Conservation (phyloP, 1,139 yeast species). For the Yamadazyma triangularis region DNA sequence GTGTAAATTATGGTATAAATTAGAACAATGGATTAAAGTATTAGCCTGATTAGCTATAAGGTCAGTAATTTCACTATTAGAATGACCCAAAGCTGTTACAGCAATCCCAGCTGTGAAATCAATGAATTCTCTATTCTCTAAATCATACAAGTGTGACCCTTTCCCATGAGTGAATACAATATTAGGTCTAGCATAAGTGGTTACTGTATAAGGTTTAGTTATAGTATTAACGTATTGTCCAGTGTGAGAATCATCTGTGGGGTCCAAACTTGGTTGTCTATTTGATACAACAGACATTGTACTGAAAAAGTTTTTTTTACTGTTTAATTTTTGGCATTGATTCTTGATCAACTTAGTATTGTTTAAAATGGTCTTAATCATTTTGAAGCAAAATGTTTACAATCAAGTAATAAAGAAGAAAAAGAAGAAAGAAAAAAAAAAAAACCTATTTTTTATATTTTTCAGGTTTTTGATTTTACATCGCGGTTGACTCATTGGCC, state of each 20-base stretch:
- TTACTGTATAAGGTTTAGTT: slow-evolving; percentile 59
- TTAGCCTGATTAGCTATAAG: slow-evolving; percentile 68
- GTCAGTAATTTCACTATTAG: slow-evolving; percentile 67
- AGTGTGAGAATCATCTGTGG: slow-evolving; percentile 18
- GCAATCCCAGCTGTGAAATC: slow-evolving; percentile 97
- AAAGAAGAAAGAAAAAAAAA: too few species aligned
- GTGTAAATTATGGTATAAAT: slow-evolving; percentile 78
- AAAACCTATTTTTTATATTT: too few species aligned
- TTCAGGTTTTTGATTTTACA: slow-evolving; percentile 19
- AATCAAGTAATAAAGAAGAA: neutral
- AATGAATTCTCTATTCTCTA: slow-evolving; percentile 70
- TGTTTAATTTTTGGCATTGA: too few species aligned
- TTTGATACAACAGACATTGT: neutral
- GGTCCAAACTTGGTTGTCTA: neutral
- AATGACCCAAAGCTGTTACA: slow-evolving; percentile 91
- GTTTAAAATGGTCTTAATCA: too few species aligned
- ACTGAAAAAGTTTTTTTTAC: neutral
- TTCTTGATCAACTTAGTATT: too few species aligned
- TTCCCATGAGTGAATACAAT: slow-evolving; percentile 66
- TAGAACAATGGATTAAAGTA: slow-evolving; percentile 77
- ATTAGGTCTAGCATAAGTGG: slow-evolving; percentile 80
- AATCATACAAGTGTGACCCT: slow-evolving; percentile 72
- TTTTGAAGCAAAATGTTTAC: too few species aligned
- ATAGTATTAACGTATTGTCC: slow-evolving; percentile 32
- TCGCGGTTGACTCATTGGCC: slow-evolving; percentile 33